A percentile compares a stretch with the other conserved stretches of the same genome.
Evolutionary conservation across 2,329 filamentous ascomycete genomes (phyloP).

Genomic region (Pyricularia pennisetigena): DNA sequence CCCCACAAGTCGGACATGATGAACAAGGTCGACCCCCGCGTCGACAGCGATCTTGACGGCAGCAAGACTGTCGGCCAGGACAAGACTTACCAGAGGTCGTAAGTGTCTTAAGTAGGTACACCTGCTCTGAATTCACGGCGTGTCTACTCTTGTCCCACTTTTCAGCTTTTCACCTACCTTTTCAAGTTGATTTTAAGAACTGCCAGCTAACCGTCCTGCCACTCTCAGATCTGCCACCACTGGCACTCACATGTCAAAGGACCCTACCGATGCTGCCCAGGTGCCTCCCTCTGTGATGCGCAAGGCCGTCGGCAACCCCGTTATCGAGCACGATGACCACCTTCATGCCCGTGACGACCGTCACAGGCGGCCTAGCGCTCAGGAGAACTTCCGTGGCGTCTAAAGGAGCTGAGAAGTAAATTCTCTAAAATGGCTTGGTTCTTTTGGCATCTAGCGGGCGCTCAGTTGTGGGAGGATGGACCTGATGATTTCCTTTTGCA

Average conservation of each 20-base stretch:
- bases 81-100: slow-evolving; percentile 34
- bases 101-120: slow-evolving; percentile 17
- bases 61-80: slow-evolving; percentile 44
- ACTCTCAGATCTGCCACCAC: neutral
- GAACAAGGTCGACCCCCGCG: slow-evolving; percentile 33
- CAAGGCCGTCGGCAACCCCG: slow-evolving; percentile 34
- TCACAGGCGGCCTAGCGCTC: slow-evolving; percentile 33
- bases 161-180: neutral
- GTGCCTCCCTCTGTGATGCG: slow-evolving; percentile 45
- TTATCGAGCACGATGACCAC: slow-evolving; percentile 32
- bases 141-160: neutral
- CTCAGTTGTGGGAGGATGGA: neutral
- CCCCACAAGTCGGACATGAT: slow-evolving; percentile 28
- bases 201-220: neutral
- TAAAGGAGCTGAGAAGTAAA: slow-evolving; percentile 15
- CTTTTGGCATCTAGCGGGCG: neutral
- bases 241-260: slow-evolving; percentile 17
- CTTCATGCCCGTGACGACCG: slow-evolving; percentile 32
- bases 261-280: slow-evolving; percentile 46
- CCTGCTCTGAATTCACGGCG: neutral
- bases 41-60: slow-evolving; percentile 46
- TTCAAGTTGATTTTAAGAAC: neutral
- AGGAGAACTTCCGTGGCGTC: slow-evolving; percentile 37
- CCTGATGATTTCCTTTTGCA: neutral
- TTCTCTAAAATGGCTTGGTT: neutral